A percentile compares a stretch with the other conserved stretches of the same genome.
These are phyloP conservation scores for Yarrowia sp. DNA, from an alignment of 805 yeast genomes.

Conservation along the genomic window DNA sequence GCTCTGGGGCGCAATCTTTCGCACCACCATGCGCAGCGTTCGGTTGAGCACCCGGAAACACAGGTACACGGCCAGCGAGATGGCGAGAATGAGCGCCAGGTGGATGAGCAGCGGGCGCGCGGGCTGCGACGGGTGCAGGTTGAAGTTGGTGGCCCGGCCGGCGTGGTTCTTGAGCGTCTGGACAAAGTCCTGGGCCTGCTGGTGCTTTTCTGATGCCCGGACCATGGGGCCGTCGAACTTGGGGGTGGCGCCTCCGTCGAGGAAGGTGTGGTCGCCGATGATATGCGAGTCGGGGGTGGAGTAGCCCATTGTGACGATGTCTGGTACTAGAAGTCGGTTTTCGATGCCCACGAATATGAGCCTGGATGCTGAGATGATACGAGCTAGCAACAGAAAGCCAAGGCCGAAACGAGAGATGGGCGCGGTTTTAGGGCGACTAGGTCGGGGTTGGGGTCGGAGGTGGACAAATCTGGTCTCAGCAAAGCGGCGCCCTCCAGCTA, in stretches of 20 bases:
- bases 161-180: conserved; percentile 13
- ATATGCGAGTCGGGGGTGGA: conserved; percentile 22
- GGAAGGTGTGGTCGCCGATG: conserved; percentile 19
- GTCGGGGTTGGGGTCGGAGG: neutral
- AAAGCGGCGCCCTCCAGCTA: neutral
- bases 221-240: conserved; percentile 18
- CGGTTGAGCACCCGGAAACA: conserved; percentile 14
- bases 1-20: conserved; percentile 15
- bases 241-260: conserved; percentile 22
- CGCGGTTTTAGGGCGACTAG: neutral
- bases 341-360: neutral
- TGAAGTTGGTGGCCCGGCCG: conserved; percentile 24
- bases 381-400: too few species aligned
- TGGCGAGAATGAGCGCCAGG: conserved; percentile 16
- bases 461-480: neutral
- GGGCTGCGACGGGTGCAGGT: conserved; percentile 24
- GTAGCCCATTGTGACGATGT: conserved; percentile 1
- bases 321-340: neutral
- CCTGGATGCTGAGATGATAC: too few species aligned
- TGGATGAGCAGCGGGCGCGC: conserved; percentile 9
- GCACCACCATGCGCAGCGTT: neutral
- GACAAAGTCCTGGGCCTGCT: conserved; percentile 16
- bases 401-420: conserved; percentile 4
- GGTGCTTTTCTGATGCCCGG: conserved; percentile 16
- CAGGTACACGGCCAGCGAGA: conserved; percentile 17